Evolutionary conservation across 2,329 filamentous ascomycete species (phyloP).

Genomic region (Clarireedia sp.): DNA sequence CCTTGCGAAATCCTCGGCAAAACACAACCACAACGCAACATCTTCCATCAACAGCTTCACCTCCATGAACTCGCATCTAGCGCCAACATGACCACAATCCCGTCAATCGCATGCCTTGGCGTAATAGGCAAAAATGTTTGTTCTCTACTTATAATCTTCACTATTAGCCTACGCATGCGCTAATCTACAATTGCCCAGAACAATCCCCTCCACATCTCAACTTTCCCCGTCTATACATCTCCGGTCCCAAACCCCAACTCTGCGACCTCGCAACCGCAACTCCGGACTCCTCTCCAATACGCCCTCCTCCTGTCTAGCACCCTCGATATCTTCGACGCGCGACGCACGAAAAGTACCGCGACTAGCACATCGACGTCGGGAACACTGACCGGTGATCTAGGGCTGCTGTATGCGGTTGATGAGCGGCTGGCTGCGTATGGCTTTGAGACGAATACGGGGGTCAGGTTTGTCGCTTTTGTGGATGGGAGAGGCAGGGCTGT

Average conservation of each 20-base stretch:
- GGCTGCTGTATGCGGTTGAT: slow-evolving; percentile 86
- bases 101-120: slow-evolving; percentile 87
- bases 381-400: slow-evolving; percentile 71
- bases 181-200: slow-evolving; percentile 49
- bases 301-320: slow-evolving; percentile 84
- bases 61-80: background rate
- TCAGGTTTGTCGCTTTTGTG: slow-evolving; percentile 83
- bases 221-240: slow-evolving; percentile 55
- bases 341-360: slow-evolving; percentile 59
- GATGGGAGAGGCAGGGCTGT: slow-evolving; percentile 69
- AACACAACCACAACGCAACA: background rate
- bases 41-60: slow-evolving; percentile 3
- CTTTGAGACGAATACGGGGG: slow-evolving; percentile 91
- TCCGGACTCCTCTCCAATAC: slow-evolving; percentile 77
- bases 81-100: slow-evolving; percentile 46
- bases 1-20: background rate
- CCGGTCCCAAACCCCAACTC: slow-evolving; percentile 32
- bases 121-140: slow-evolving; percentile 86
- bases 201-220: slow-evolving; percentile 87
- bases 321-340: slow-evolving; percentile 88
- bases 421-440: slow-evolving; percentile 91
- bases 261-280: slow-evolving; percentile 73
- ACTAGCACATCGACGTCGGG: slow-evolving; percentile 53
- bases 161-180: background rate
- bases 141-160: slow-evolving; percentile 7